These are phyloP conservation scores for Diaporthe eres DNA, from an alignment of 2,329 filamentous ascomycete species.

Conservation along the genomic window DNA sequence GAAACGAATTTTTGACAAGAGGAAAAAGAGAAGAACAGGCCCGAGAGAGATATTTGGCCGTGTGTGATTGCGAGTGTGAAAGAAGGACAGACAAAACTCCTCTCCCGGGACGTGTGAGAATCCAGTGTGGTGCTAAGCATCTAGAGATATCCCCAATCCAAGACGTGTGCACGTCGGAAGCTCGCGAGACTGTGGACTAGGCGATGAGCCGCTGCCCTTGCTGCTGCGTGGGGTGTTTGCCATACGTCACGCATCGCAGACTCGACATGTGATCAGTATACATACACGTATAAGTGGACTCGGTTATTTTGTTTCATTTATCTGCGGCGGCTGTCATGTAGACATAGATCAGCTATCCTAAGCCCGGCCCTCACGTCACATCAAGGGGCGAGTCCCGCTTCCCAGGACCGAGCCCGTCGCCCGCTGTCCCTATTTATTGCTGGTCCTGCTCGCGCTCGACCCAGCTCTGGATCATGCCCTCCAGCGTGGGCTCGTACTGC, in stretches of 20 bases:
- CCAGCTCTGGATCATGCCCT: constrained; percentile 89
- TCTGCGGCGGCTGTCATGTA: not conserved
- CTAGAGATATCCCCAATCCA: constrained; percentile 9
- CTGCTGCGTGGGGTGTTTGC: not conserved
- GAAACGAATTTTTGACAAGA: constrained; percentile 31
- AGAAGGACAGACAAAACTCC: constrained; percentile 7
- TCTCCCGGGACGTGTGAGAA: constrained; percentile 23
- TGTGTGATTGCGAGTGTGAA: constrained; percentile 18
- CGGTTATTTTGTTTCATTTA: not conserved
- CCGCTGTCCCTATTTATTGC: constrained; percentile 35
- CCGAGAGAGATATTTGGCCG: constrained; percentile 1
- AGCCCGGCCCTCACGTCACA: not conserved
- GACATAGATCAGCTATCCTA: not conserved
- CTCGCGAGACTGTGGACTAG: not conserved
- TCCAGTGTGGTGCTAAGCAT: constrained; percentile 7
- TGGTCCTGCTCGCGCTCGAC: constrained; percentile 69
- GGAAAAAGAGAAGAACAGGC: not conserved
- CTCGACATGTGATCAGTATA: constrained; percentile 18
- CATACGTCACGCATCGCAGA: constrained; percentile 14
- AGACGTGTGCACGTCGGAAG: not conserved
- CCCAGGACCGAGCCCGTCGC: not conserved
- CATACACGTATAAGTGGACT: constrained; percentile 6
- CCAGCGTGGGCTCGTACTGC: constrained; percentile 86
- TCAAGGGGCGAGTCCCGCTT: not conserved
- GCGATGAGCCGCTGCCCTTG: not conserved